Percentiles rank a stretch among this genome's conserved stretches.
Conservation (phyloP, 805 yeast species). For the Wickerhamomyces hampshirensis region DNA sequence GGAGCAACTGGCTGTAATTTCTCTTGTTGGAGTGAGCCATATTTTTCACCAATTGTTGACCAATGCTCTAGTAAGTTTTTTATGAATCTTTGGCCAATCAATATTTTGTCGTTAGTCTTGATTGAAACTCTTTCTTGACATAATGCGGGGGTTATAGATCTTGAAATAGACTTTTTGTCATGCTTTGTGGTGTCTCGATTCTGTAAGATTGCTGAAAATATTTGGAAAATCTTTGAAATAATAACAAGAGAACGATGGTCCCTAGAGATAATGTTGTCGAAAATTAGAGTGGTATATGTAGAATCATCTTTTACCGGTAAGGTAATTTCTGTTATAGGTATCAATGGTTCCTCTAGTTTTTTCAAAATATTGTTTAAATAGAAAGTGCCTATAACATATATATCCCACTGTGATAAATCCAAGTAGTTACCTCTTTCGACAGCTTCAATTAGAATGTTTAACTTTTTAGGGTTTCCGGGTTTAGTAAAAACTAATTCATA, state of each 20-base stretch:
- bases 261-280: slow-evolving; percentile 28
- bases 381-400: slow-evolving; percentile 39
- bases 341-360: slow-evolving; percentile 48
- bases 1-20: slow-evolving; percentile 11
- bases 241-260: slow-evolving; percentile 27
- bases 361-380: slow-evolving; percentile 42
- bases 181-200: slow-evolving; percentile 39
- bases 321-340: slow-evolving; percentile 43
- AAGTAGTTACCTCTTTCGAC: slow-evolving; percentile 51
- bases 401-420: slow-evolving; percentile 63
- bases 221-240: slow-evolving; percentile 38
- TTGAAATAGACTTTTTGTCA: slow-evolving; percentile 21
- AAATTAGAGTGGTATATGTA: slow-evolving; percentile 35
- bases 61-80: slow-evolving; percentile 50
- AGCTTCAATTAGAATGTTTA: slow-evolving; percentile 41
- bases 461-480: slow-evolving; percentile 48
- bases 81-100: slow-evolving; percentile 50
- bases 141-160: slow-evolving; percentile 38
- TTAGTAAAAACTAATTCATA: slow-evolving; percentile 47
- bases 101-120: slow-evolving; percentile 39
- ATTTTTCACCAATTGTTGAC: slow-evolving; percentile 19
- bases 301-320: slow-evolving; percentile 51
- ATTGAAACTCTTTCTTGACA: slow-evolving; percentile 45
- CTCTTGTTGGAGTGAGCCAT: slow-evolving; percentile 1
- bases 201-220: slow-evolving; percentile 39